Percentiles rank a stretch among this genome's conserved stretches.
Evolutionary conservation across 1,139 yeast species (phyloP).

Genomic region (Kodamaea alishanica): DNA sequence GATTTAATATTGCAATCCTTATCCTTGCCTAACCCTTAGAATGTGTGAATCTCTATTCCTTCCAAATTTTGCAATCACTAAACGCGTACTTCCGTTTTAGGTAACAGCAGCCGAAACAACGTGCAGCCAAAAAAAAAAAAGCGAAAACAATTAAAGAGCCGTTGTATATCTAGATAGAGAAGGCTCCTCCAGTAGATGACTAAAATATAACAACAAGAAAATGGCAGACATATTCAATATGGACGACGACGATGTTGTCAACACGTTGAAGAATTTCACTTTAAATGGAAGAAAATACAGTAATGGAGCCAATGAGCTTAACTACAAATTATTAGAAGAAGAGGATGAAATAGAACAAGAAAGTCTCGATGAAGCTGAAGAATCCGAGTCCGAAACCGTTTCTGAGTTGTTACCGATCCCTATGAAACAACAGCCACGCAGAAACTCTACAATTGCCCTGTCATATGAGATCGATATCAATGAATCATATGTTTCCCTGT

Average conservation of each 20-base stretch:
- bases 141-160: no score
- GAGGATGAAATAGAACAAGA: slow-evolving; percentile 2
- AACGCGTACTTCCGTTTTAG: no score
- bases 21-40: no score
- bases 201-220: slow-evolving; percentile 3
- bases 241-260: slow-evolving; percentile 16
- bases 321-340: slow-evolving; percentile 13
- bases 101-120: no score
- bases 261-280: slow-evolving; percentile 5
- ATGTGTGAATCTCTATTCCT: no score
- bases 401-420: slow-evolving; percentile 19
- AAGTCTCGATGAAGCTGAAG: slow-evolving; percentile 9
- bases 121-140: no score
- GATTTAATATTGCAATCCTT: no score
- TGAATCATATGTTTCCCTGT: slow-evolving; percentile 19
- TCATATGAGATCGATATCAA: slow-evolving; percentile 24
- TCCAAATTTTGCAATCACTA: no score
- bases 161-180: no score
- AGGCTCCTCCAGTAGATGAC: no score
- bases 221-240: slow-evolving; percentile 19
- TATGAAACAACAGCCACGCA: slow-evolving; percentile 11
- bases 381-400: slow-evolving; percentile 12
- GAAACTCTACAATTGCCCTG: slow-evolving; percentile 18
- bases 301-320: slow-evolving; percentile 8
- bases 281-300: slow-evolving; percentile 1